Percentiles rank a stretch among this genome's conserved stretches.
Conservation (phyloP, 176 grass and related monocot species). For the Echinochloa phyllopogon region DNA sequence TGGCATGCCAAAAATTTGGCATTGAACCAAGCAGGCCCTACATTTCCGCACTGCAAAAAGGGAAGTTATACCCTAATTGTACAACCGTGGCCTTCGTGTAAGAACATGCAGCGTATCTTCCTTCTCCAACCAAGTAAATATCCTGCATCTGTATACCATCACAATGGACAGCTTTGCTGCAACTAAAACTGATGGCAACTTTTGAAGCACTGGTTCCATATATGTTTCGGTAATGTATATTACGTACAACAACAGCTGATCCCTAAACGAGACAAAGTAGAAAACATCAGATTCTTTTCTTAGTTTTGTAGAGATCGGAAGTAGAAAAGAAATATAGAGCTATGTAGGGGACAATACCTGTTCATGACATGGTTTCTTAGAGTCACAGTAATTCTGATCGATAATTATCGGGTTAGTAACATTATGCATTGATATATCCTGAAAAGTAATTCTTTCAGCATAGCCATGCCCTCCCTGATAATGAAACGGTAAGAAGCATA, state of each 20-base stretch:
- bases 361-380: slow-evolving; percentile 50
- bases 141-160: slow-evolving; percentile 47
- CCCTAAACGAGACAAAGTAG: slow-evolving; percentile 33
- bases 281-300: background rate
- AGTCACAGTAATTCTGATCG: slow-evolving; percentile 80
- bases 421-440: slow-evolving; percentile 61
- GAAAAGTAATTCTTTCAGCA: slow-evolving; percentile 67
- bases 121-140: slow-evolving; percentile 52
- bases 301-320: background rate
- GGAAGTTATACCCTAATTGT: slow-evolving; percentile 48
- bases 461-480: slow-evolving; percentile 69
- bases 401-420: slow-evolving; percentile 78
- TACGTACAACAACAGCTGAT: slow-evolving; percentile 56
- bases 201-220: slow-evolving; percentile 64
- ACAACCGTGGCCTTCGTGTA: slow-evolving; percentile 42
- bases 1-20: too few relatives aligned
- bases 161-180: slow-evolving; percentile 52
- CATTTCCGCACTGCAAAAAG: slow-evolving; percentile 48
- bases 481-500: background rate
- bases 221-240: slow-evolving; percentile 64
- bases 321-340: background rate
- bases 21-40: too few relatives aligned
- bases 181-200: slow-evolving; percentile 58
- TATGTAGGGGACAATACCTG: slow-evolving; percentile 44
- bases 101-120: slow-evolving; percentile 1